Evolutionary conservation across 2,329 filamentous ascomycete species (phyloP).

Genomic region (Clarireedia monteithiana): DNA sequence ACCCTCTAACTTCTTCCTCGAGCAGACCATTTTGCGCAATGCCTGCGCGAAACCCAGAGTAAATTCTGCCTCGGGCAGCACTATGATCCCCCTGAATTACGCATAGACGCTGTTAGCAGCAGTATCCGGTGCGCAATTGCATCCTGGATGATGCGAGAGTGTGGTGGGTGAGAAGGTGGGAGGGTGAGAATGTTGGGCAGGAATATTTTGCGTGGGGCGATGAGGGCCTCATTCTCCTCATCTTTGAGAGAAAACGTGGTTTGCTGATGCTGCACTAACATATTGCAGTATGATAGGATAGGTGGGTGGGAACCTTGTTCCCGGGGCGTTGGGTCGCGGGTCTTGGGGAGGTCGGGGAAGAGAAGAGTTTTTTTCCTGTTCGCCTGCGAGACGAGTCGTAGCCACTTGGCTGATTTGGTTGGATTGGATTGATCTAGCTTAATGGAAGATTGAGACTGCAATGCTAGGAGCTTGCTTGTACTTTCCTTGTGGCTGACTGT

Average conservation of each 20-base stretch:
- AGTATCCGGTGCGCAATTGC: neutral
- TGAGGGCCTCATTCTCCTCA: no score
- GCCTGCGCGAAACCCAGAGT: no score
- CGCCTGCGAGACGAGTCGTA: neutral
- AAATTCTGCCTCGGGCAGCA: no score
- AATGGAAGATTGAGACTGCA: no score
- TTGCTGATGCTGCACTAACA: neutral
- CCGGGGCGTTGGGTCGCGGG: neutral
- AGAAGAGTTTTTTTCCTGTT: neutral
- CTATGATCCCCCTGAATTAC: neutral
- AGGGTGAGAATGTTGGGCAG: neutral
- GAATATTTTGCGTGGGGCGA: no score
- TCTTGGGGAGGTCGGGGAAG: neutral
- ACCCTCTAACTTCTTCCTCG: neutral
- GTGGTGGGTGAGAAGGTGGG: neutral
- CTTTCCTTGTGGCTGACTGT: no score
- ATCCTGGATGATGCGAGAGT: neutral
- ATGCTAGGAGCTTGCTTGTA: no score
- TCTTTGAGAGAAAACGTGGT: neutral
- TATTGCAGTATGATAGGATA: no score
- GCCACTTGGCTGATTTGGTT: neutral
- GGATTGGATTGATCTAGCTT: neutral
- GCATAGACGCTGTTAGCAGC: neutral
- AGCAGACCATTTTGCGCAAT: neutral
- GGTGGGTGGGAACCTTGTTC: neutral